Conservation (phyloP, 441 rosid species). For the Aquilaria agallochum region DNA sequence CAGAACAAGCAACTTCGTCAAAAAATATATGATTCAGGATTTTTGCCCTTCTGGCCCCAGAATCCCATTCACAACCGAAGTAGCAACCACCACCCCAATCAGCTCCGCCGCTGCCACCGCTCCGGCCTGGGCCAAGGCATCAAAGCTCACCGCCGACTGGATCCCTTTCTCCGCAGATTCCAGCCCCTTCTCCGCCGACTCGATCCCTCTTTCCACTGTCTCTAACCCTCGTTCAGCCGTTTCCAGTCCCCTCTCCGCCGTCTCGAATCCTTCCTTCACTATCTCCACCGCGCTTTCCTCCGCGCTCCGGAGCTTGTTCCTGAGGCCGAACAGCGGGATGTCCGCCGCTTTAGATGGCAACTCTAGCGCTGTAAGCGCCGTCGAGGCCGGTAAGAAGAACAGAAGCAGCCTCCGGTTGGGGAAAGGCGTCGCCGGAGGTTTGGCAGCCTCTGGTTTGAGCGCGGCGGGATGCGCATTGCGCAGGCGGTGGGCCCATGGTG, state of each 20-base stretch:
- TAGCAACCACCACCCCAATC: slow-evolving; percentile 61
- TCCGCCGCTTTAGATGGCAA: slow-evolving; percentile 47
- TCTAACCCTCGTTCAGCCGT: slow-evolving; percentile 48
- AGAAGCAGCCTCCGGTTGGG: slow-evolving; percentile 53
- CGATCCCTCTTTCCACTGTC: slow-evolving; percentile 54
- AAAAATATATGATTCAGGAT: slow-evolving; percentile 15
- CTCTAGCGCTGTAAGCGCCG: slow-evolving; percentile 34
- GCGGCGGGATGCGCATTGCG: slow-evolving; percentile 27
- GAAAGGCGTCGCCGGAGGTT: slow-evolving; percentile 19
- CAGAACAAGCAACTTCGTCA: neutral
- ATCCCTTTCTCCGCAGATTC: slow-evolving; percentile 30
- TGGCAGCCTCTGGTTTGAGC: slow-evolving; percentile 19
- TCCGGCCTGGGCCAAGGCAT: slow-evolving; percentile 76
- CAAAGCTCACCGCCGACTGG: slow-evolving; percentile 46
- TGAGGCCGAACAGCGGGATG: slow-evolving; percentile 73
- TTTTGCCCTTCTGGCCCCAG: slow-evolving; percentile 62
- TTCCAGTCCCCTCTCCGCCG: slow-evolving; percentile 64
- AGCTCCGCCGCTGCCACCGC: slow-evolving; percentile 74
- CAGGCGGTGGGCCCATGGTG: slow-evolving; percentile 19
- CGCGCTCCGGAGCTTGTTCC: slow-evolving; percentile 66
- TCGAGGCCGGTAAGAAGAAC: slow-evolving; percentile 45
- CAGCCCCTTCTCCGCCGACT: slow-evolving; percentile 38
- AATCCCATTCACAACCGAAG: slow-evolving; percentile 75
- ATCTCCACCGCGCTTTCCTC: slow-evolving; percentile 72
- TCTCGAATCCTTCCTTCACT: slow-evolving; percentile 67